phyloP scores from a whole-genome alignment of 768 basidiomycete genomes.

The Mycena vitilis region DNA sequence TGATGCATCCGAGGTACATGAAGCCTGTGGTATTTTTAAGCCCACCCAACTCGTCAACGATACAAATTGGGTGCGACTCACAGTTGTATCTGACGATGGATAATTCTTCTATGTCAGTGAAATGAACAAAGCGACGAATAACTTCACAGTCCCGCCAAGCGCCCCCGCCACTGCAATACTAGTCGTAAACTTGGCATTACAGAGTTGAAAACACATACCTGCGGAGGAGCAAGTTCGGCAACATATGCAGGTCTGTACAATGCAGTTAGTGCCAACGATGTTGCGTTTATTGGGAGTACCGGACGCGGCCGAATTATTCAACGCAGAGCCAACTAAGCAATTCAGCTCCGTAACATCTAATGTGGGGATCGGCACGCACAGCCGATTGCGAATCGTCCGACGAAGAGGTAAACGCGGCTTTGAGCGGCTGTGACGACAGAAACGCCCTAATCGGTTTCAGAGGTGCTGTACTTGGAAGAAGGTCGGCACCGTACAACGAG shows the following conservation, averaged over 20 bases:
- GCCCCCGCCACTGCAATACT: slow-evolving; percentile 56
- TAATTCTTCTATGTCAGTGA: background rate
- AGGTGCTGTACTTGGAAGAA: background rate
- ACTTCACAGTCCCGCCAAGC: slow-evolving; percentile 61
- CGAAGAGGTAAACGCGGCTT: slow-evolving; percentile 31
- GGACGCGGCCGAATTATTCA: slow-evolving; percentile 41
- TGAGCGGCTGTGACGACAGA: slow-evolving; percentile 33
- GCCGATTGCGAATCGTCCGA: slow-evolving; percentile 31
- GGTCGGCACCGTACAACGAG: slow-evolving; percentile 34
- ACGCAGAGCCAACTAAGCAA: slow-evolving; percentile 12
- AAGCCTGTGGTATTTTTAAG: slow-evolving; percentile 45
- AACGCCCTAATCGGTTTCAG: slow-evolving; percentile 20
- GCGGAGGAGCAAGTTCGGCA: slow-evolving; percentile 70
- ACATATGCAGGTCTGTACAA: slow-evolving; percentile 57
- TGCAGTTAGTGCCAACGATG: slow-evolving; percentile 44
- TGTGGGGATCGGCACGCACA: background rate
- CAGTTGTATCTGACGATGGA: slow-evolving; percentile 50
- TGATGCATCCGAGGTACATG: slow-evolving; percentile 55
- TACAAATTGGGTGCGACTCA: slow-evolving; percentile 38
- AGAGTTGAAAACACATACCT: slow-evolving; percentile 41
- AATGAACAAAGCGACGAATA: background rate
- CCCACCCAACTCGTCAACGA: background rate
- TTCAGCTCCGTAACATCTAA: background rate
- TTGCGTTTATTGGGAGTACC: slow-evolving; percentile 50
- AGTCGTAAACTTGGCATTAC: background rate